A percentile compares a stretch with the other conserved stretches of the same genome.
These are phyloP conservation scores for Salix arbutifolia DNA, from an alignment of 345 rosid genomes.

Conservation along the genomic window DNA sequence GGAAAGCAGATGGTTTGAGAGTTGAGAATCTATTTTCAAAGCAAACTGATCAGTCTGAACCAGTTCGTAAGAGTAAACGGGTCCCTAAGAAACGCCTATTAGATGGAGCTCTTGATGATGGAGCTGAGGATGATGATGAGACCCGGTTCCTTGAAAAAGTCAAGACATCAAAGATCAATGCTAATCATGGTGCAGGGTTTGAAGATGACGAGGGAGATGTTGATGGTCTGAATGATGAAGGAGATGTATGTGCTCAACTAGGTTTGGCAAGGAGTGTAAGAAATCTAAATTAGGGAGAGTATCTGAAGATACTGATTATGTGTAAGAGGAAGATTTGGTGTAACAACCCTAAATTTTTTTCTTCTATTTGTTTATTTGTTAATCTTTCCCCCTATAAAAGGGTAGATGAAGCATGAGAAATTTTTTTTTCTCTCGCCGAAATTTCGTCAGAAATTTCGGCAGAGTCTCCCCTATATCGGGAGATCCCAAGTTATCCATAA, in stretches of 20 bases:
- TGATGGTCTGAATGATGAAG: constrained; percentile 33
- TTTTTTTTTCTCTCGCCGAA: too few species aligned
- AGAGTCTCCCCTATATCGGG: too few species aligned
- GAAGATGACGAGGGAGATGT: constrained; percentile 30
- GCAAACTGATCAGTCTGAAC: constrained; percentile 16
- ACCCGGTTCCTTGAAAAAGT: constrained; percentile 27
- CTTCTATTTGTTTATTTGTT: too few species aligned
- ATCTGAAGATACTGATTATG: constrained; percentile 25
- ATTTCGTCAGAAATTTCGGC: too few species aligned
- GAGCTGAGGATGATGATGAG: constrained; percentile 24
- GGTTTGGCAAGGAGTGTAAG: constrained; percentile 10
- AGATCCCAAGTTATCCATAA: too few species aligned
- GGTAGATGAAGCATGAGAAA: too few species aligned
- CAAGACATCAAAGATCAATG: constrained; percentile 16
- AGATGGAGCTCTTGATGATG: constrained; percentile 27
- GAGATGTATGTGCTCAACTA: not conserved
- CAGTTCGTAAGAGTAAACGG: constrained; percentile 28
- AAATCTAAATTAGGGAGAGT: not conserved
- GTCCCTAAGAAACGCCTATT: constrained; percentile 20
- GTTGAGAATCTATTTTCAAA: constrained; percentile 27
- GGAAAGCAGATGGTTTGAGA: constrained; percentile 23
- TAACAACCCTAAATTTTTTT: too few species aligned
- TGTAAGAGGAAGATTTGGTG: constrained; percentile 37
- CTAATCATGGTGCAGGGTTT: constrained; percentile 25
- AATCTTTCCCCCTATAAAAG: too few species aligned